A percentile compares a stretch with the other conserved stretches of the same genome.
phyloP scores from a whole-genome alignment of 805 yeast species.

The Brettanomyces anomalus region DNA sequence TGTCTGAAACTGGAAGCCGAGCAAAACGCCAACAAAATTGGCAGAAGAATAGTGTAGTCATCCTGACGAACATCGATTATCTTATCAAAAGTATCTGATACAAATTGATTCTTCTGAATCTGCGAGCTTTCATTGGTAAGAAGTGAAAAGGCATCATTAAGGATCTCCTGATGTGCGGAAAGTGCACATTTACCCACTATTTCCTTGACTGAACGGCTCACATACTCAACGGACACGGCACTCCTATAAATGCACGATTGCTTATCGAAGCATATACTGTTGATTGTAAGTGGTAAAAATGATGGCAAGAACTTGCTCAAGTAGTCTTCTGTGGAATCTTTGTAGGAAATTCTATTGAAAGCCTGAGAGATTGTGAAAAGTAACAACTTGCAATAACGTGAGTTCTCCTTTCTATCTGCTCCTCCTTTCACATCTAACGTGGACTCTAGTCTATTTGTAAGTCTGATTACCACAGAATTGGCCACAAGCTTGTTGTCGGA shows the following conservation, averaged over 20 bases:
- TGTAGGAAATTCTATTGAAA: constrained; percentile 8
- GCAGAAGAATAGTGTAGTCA: constrained; percentile 22
- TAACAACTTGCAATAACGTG: neutral
- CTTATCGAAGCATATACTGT: constrained; percentile 4
- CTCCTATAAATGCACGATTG: constrained; percentile 11
- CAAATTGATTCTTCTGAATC: neutral
- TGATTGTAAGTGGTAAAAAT: constrained; percentile 19
- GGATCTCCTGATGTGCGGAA: constrained; percentile 36
- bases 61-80: neutral
- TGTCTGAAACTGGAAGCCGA: constrained; percentile 43
- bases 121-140: constrained; percentile 6
- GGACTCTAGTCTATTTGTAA: constrained; percentile 27
- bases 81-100: neutral
- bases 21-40: constrained; percentile 36
- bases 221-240: constrained; percentile 26
- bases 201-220: constrained; percentile 34
- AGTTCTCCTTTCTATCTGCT: neutral
- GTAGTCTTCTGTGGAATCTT: constrained; percentile 25
- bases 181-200: constrained; percentile 31
- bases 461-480: constrained; percentile 35
- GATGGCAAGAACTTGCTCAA: constrained; percentile 34
- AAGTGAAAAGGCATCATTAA: constrained; percentile 27
- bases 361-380: constrained; percentile 6
- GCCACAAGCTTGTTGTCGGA: constrained; percentile 34
- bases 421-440: too few relatives aligned